Percentiles rank a stretch among this genome's conserved stretches.
These are phyloP conservation scores for Cucumis cinereus DNA, from an alignment of 306 rosid species.

Conservation along the genomic window DNA sequence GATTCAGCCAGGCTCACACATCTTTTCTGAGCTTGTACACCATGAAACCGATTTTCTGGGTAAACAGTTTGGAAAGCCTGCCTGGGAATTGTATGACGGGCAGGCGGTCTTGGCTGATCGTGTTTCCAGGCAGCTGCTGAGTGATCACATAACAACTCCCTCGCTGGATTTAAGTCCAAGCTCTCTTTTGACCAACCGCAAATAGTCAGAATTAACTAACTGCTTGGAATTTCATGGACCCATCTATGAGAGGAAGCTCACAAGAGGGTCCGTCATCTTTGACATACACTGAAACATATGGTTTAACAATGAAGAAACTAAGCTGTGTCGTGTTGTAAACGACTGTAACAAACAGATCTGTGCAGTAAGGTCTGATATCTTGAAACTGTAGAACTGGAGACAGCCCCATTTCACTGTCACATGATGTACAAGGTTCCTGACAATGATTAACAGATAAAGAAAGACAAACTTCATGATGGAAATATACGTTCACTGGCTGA, in stretches of 20 bases:
- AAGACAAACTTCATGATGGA: neutral
- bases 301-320: neutral
- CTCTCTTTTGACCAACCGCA: conserved; percentile 19
- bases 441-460: neutral
- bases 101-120: conserved; percentile 90
- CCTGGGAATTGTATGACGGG: conserved; percentile 47
- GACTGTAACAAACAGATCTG: neutral
- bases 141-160: conserved; percentile 53
- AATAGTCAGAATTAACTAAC: conserved; percentile 8
- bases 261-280: neutral
- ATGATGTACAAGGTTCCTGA: neutral
- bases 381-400: neutral
- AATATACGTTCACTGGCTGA: neutral
- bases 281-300: neutral
- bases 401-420: neutral
- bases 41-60: conserved; percentile 51
- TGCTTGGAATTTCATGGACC: neutral
- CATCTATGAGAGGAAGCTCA: conserved; percentile 4
- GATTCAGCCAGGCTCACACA: conserved; percentile 61
- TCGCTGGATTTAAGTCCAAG: conserved; percentile 59
- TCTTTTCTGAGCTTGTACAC: conserved; percentile 40
- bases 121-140: conserved; percentile 65
- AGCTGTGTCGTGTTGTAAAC: neutral
- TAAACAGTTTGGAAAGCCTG: conserved; percentile 39
- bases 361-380: neutral